Evolutionary conservation across 2,329 filamentous ascomycete genomes (phyloP).

Genomic region (Pyricularia sp.): DNA sequence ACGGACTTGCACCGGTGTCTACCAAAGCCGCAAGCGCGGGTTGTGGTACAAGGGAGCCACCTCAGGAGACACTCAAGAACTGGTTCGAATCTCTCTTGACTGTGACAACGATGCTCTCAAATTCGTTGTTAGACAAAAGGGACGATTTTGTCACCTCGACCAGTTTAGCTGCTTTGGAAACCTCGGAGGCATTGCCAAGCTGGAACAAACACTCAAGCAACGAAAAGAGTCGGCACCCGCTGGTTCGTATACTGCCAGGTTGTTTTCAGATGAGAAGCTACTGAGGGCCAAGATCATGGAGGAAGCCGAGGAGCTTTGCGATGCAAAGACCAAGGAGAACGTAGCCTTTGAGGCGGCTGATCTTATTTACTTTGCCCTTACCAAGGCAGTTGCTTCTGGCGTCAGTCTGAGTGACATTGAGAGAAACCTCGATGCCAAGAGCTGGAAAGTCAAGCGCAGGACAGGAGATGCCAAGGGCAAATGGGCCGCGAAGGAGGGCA

Average conservation of each 20-base stretch:
- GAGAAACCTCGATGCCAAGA: slow-evolving; percentile 85
- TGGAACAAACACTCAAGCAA: slow-evolving; percentile 75
- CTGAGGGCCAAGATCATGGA: slow-evolving; percentile 95
- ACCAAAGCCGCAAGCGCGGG: slow-evolving; percentile 89
- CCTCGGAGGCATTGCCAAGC: slow-evolving; percentile 63
- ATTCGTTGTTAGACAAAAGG: slow-evolving; percentile 82
- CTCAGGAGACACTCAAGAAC: slow-evolving; percentile 84
- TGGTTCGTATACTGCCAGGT: slow-evolving; percentile 83
- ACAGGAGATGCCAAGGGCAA: slow-evolving; percentile 89
- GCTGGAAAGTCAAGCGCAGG: slow-evolving; percentile 84
- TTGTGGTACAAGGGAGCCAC: slow-evolving; percentile 95
- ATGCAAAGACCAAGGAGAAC: slow-evolving; percentile 68
- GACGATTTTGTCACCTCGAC: slow-evolving; percentile 84
- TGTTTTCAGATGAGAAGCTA: slow-evolving; percentile 86
- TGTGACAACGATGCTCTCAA: slow-evolving; percentile 89
- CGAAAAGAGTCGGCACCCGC: slow-evolving; percentile 72
- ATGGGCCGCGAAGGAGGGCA: slow-evolving; percentile 74
- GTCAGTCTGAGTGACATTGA: slow-evolving; percentile 84
- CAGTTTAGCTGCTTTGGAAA: slow-evolving; percentile 90
- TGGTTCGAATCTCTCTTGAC: slow-evolving; percentile 73
- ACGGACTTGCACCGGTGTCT: slow-evolving; percentile 67
- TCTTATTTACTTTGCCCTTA: slow-evolving; percentile 87
- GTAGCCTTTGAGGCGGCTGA: slow-evolving; percentile 92
- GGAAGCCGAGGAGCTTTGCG: slow-evolving; percentile 85
- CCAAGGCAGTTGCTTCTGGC: slow-evolving; percentile 74